Percentiles rank a stretch among this genome's conserved stretches.
Conservation (phyloP, 2,329 filamentous ascomycete species). For the Orbilia javanica region DNA sequence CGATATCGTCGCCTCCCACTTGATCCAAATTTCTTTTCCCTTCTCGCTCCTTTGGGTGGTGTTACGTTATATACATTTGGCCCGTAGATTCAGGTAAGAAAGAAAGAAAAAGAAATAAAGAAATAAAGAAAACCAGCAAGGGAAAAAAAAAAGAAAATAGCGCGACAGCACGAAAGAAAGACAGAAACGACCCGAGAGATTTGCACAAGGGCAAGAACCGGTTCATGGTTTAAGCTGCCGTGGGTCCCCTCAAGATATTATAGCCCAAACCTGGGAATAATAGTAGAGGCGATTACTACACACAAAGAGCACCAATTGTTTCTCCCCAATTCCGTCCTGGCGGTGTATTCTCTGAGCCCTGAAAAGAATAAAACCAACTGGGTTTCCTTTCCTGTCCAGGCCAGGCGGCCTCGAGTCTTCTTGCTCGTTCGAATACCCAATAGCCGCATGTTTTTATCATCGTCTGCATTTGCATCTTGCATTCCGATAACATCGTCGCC, state of each 20-base stretch:
- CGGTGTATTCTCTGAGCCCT: slow-evolving; percentile 35
- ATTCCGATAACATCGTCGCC: slow-evolving; percentile 36
- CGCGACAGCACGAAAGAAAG: not conserved
- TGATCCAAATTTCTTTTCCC: slow-evolving; percentile 29
- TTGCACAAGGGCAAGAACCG: slow-evolving; percentile 47
- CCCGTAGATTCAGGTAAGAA: not conserved
- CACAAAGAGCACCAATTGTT: slow-evolving; percentile 22
- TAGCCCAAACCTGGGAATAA: slow-evolving; percentile 50
- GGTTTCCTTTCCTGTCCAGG: slow-evolving; percentile 24
- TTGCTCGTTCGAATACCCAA: slow-evolving; percentile 5
- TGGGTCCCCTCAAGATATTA: slow-evolving; percentile 35
- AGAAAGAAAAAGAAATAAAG: not conserved
- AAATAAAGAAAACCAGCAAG: not conserved
- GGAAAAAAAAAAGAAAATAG: not conserved
- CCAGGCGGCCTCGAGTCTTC: not conserved
- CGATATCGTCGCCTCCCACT: slow-evolving; percentile 27
- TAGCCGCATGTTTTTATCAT: slow-evolving; percentile 38
- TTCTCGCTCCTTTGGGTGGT: slow-evolving; percentile 51
- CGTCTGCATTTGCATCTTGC: slow-evolving; percentile 9
- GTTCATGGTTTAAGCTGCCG: slow-evolving; percentile 43
- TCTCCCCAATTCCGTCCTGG: slow-evolving; percentile 50
- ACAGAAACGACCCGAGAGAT: slow-evolving; percentile 40
- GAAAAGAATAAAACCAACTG: slow-evolving; percentile 46
- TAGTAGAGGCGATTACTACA: slow-evolving; percentile 37
- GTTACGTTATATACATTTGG: slow-evolving; percentile 56